Base-by-base conservation (phyloP, 2,329 filamentous ascomycete genomes). In the Epichloe festucae region DNA sequence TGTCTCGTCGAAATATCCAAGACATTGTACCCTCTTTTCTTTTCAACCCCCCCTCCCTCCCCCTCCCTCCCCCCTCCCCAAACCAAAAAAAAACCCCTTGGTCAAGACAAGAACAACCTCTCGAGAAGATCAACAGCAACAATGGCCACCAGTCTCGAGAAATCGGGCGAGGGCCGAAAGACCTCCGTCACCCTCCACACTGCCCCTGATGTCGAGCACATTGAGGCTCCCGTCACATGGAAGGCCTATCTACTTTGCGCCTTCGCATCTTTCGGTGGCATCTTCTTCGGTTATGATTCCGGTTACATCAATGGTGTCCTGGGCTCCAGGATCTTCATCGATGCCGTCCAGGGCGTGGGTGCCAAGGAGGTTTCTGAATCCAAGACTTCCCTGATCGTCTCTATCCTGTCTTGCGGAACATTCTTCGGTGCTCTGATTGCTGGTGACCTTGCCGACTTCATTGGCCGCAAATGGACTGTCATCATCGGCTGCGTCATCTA, bases 281-380 rank as follows among this genome's bases (percentile, higher is more conserved):
- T 87, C 69, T 84, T 88, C 72, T 86, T 88, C 68, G 85, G 85
- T 48, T 89, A 86, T 68, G 85, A 89, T 62, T 86, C 84, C 42
- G 85, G 85, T 59, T 86, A 85, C 70, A 86, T 87, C 72, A 81
- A 80, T 64, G 81, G 81, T 63, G 79, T 84, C 53, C 69, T 77
- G 41, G 77, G 72, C 58, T 70, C 73, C 57, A 41, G 62, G 12
- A 67, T 69, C 65, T 82, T 84, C 69, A 73, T 75, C 63, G 43
- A 67, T 11, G 65, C 71, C 55, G 75, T 81, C 62, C 70, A 76
- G 59, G 70, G 73, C 54, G 55, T 62, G 31, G 65, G 58, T 46
- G 61, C 59, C 34, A 58, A 54, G 0, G 54, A 54, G 7, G 61
- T 81, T 35, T 58, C 55, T 39, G 66, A 73, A 42, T 65, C 66